Evolutionary conservation across 768 basidiomycete species (phyloP), one percentile per base, ranked within the genome.

Genomic region (Fibroporia radiculosa): DNA sequence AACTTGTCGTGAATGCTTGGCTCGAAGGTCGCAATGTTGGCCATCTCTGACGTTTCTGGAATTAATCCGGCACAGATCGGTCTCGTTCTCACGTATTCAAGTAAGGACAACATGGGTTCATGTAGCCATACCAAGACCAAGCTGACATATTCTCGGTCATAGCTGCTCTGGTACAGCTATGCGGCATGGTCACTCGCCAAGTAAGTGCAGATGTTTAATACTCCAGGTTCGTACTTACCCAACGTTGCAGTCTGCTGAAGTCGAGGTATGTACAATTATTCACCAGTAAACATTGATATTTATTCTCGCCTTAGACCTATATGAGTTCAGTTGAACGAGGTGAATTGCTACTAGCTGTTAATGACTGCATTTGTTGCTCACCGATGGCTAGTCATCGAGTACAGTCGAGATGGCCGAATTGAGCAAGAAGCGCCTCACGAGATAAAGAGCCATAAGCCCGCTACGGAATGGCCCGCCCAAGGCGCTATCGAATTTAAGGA

Each of bases 21-120:
- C 14, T 26, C 18, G 14, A 25, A 79, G 77, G 78, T 90, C 23
- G 82, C 77, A 0, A 62, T 88, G 40, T 77, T 88, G 56, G 72
- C 77, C 10, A 79, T 80, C 3, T 63, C 69, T 3, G 74, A 74
- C 8, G 66, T 75, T 2, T 71, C 74, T 16, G 70, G 70, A 0
- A 78, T 84, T 47, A 76, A 69, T 29, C 74, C 88, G 0, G 77
- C 84, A 0, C 72, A 83, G 52, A 80, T 82, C 39, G 88, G 86
- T 53, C 64, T 91, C 19, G 76, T 82, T 19, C 63, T 91, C 19
- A 83, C 82, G 0, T 86, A 82, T 47, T 74, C 73, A 5, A 77
- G 76, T 78, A 48, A 37, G 64, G 2, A n/a, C n/a, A n/a, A n/a
- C n/a, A n/a, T n/a, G n/a, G n/a, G n/a, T n/a, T n/a, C n/a, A n/a